Evolutionary conservation across 2,329 filamentous ascomycete genomes (phyloP).

Genomic region (Botryosphaeria dothidea): DNA sequence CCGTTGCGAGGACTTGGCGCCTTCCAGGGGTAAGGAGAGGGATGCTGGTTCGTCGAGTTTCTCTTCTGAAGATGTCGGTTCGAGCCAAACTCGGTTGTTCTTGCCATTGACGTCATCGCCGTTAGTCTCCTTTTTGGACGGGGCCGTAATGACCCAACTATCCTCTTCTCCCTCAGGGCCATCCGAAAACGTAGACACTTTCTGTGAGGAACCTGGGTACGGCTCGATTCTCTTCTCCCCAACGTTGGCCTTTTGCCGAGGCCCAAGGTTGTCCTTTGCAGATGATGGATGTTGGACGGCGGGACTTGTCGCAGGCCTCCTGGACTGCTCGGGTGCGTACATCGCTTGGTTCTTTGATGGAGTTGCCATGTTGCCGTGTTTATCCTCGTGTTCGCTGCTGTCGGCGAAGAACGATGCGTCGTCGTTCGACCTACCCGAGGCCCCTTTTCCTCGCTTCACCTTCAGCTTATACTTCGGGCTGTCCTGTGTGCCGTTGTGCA

Average conservation of each 20-base stretch:
- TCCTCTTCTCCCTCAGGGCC: conserved; percentile 37
- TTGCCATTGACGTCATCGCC: conserved; percentile 24
- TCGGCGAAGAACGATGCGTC: conserved; percentile 53
- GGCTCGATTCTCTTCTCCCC: conserved; percentile 30
- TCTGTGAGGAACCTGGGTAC: conserved; percentile 21
- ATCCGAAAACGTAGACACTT: conserved; percentile 19
- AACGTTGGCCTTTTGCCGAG: conserved; percentile 26
- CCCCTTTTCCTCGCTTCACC: conserved; percentile 33
- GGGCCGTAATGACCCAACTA: conserved; percentile 37
- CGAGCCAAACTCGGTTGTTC: conserved; percentile 42
- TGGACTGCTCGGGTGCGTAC: conserved; percentile 29
- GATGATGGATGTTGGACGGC: conserved; percentile 18
- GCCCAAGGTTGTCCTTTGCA: conserved; percentile 26
- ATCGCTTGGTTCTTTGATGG: conserved; percentile 3
- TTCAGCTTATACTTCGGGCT: conserved; percentile 45
- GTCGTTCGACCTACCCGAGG: conserved; percentile 33
- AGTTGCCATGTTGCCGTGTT: conserved; percentile 27
- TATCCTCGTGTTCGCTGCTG: conserved; percentile 54
- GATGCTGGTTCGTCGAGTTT: conserved; percentile 29
- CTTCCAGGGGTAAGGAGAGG: conserved; percentile 42
- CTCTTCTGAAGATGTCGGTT: conserved; percentile 40
- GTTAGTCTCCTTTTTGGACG: conserved; percentile 25
- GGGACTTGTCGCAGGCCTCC: conserved; percentile 33
- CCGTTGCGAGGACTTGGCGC: conserved; percentile 36
- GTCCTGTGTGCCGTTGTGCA: conserved; percentile 26